Conservation (phyloP, 139 green algal species). For the Picochlorum sp. region DNA sequence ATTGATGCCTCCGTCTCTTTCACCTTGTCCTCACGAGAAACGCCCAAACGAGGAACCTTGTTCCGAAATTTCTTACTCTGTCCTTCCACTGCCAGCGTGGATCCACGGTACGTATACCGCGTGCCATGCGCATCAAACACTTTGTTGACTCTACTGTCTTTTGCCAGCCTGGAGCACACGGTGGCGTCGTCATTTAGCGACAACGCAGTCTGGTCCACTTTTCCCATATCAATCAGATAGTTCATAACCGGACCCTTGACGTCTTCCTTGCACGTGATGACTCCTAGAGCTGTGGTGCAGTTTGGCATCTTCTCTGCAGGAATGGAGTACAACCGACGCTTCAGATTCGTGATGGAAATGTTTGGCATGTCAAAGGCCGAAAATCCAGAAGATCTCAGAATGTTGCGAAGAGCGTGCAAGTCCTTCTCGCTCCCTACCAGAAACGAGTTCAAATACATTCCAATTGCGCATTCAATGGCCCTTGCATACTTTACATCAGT, state of each 20-base stretch:
- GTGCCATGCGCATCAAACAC: conserved; percentile 18
- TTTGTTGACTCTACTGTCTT: conserved; percentile 6
- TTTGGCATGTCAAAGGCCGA: not conserved
- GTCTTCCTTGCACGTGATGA: conserved; percentile 13
- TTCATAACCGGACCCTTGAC: conserved; percentile 26
- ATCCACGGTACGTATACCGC: conserved; percentile 5
- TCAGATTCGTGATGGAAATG: conserved; percentile 25
- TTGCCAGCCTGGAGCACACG: not conserved
- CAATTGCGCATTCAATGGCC: conserved; percentile 17
- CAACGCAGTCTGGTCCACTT: conserved; percentile 21
- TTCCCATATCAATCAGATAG: conserved; percentile 24
- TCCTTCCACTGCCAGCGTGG: no score
- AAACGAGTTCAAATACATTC: conserved; percentile 17
- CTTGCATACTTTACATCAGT: conserved; percentile 23
- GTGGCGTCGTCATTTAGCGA: not conserved
- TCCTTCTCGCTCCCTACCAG: conserved; percentile 27
- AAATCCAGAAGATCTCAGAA: conserved; percentile 7
- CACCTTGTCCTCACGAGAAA: conserved; percentile 1
- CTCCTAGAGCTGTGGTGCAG: conserved; percentile 17
- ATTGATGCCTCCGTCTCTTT: not conserved
- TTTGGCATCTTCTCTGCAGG: conserved; percentile 8
- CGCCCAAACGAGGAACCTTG: no score
- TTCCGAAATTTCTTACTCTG: no score
- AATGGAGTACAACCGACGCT: conserved; percentile 26
- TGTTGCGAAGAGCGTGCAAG: conserved; percentile 10